Evolutionary conservation across 2,329 filamentous ascomycete species (phyloP).

Genomic region (Nothophoma quercina): DNA sequence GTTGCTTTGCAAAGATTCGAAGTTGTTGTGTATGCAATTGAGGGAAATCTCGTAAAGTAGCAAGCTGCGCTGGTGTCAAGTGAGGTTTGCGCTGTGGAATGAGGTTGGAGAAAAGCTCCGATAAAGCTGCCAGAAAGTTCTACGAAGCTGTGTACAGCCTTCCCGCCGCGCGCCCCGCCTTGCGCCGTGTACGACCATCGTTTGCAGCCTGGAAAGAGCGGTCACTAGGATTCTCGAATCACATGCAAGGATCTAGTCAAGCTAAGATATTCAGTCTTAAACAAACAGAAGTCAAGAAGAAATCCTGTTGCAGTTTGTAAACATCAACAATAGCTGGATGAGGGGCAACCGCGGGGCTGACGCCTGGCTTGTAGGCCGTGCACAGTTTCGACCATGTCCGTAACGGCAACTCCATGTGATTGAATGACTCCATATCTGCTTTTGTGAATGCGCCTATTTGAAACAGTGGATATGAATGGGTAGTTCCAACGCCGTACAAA

Average conservation of each 20-base stretch:
- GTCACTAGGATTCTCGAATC: neutral
- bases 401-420: slow-evolving; percentile 1
- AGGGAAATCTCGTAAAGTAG: neutral
- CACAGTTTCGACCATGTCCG: too few relatives aligned
- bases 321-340: slow-evolving; percentile 21
- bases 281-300: neutral
- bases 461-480: neutral
- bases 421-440: neutral
- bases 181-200: slow-evolving; percentile 15
- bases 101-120: slow-evolving; percentile 33
- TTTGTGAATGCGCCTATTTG: neutral
- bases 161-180: slow-evolving; percentile 21
- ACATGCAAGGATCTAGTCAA: too few relatives aligned
- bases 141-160: slow-evolving; percentile 28
- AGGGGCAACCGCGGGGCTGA: slow-evolving; percentile 44
- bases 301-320: neutral
- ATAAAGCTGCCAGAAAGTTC: slow-evolving; percentile 47
- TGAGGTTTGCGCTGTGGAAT: slow-evolving; percentile 13
- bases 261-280: neutral
- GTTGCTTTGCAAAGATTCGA: neutral
- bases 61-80: neutral
- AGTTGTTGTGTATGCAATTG: neutral
- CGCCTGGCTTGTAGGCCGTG: neutral
- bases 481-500: slow-evolving; percentile 15
- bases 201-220: neutral